Evolutionary conservation across 139 green algal genomes (phyloP).

Genomic region (Chlamydomonas schloesseri): DNA sequence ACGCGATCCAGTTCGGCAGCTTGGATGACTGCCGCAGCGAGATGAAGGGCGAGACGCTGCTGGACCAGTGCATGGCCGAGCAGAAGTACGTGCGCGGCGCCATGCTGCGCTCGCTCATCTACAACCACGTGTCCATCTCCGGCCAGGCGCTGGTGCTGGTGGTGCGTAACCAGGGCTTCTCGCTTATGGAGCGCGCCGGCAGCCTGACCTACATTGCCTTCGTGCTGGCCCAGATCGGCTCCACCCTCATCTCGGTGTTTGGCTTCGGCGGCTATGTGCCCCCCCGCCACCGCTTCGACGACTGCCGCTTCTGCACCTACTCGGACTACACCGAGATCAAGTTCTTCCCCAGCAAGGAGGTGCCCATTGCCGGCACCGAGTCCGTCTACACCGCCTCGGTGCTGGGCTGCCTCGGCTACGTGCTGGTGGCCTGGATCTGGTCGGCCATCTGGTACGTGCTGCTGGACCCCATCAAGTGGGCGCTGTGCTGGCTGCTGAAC

Average conservation of each 20-base stretch:
- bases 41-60: constrained; percentile 4
- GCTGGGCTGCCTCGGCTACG: constrained; percentile 81
- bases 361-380: constrained; percentile 74
- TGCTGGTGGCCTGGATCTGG: constrained; percentile 87
- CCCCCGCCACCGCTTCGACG: constrained; percentile 54
- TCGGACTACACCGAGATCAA: constrained; percentile 46
- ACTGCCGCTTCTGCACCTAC: constrained; percentile 72
- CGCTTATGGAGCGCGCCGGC: constrained; percentile 68
- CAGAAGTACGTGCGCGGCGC: constrained; percentile 80
- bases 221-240: constrained; percentile 73
- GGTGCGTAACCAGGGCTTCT: constrained; percentile 74
- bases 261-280: constrained; percentile 80
- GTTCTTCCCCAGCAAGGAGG: constrained; percentile 65
- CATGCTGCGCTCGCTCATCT: constrained; percentile 80
- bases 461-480: constrained; percentile 85
- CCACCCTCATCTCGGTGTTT: constrained; percentile 77
- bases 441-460: constrained; percentile 81
- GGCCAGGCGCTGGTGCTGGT: constrained; percentile 89
- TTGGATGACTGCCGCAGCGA: not conserved
- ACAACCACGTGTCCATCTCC: constrained; percentile 79
- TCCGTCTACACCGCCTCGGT: constrained; percentile 69
- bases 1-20: not conserved
- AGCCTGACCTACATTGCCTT: constrained; percentile 84
- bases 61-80: constrained; percentile 82
- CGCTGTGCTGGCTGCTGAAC: constrained; percentile 77